These are phyloP conservation scores for Allomyces macrogynus DNA, from an alignment of 192 early-diverging fungal species.

Conservation along the genomic window DNA sequence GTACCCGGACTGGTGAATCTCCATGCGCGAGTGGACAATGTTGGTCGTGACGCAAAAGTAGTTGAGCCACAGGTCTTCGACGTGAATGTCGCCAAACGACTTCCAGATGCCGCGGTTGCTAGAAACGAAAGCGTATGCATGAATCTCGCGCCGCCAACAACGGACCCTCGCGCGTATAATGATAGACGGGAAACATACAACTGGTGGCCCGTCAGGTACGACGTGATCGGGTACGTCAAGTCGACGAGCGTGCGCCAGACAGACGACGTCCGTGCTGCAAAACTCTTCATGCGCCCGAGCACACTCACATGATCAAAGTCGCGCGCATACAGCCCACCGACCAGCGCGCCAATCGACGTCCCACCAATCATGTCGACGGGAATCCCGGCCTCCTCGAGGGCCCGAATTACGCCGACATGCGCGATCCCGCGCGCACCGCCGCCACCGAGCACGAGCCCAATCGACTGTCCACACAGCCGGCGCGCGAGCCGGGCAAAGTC, in stretches of 20 bases:
- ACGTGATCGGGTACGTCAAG: constrained; percentile 82
- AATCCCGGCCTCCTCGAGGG: constrained; percentile 91
- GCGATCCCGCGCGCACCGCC: constrained; percentile 90
- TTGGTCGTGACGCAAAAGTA: constrained; percentile 92
- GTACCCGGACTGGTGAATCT: constrained; percentile 76
- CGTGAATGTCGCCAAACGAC: constrained; percentile 72
- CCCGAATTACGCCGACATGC: constrained; percentile 78
- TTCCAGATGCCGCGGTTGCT: constrained; percentile 91
- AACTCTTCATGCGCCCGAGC: constrained; percentile 65
- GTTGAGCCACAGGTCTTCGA: constrained; percentile 95
- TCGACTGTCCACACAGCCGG: constrained; percentile 71
- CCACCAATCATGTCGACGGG: constrained; percentile 96
- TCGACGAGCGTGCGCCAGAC: constrained; percentile 81
- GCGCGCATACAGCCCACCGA: constrained; percentile 79
- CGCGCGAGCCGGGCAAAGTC: constrained; percentile 69
- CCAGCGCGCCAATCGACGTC: constrained; percentile 90
- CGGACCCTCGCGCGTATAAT: neutral
- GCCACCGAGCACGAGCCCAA: constrained; percentile 86
- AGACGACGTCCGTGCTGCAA: constrained; percentile 54
- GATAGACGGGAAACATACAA: neutral
- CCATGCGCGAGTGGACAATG: constrained; percentile 85
- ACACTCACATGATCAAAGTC: constrained; percentile 73
- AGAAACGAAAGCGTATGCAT: constrained; percentile 3
- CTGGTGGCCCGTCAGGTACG: constrained; percentile 55
- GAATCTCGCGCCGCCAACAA: neutral